A percentile compares a stretch with the other conserved stretches of the same genome.
Conservation (phyloP, 768 basidiomycete species). For the Suillus americanus region DNA sequence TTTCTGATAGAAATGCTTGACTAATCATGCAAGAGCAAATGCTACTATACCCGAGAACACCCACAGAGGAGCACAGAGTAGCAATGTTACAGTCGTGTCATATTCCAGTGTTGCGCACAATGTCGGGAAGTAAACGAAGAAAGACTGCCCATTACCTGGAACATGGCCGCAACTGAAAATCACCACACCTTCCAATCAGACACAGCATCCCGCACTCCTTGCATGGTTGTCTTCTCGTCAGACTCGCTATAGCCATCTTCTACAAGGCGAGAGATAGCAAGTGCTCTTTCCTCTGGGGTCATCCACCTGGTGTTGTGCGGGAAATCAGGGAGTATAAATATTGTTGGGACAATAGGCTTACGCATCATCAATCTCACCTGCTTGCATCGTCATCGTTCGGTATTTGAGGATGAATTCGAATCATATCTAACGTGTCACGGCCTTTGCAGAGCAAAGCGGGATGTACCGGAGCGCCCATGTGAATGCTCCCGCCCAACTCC, state of each 20-base stretch:
- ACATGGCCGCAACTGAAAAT: conserved; percentile 56
- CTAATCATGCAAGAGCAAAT: not conserved
- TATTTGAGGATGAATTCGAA: not conserved
- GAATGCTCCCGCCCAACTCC: too few relatives aligned
- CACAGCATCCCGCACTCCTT: conserved; percentile 56
- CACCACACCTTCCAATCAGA: conserved; percentile 82
- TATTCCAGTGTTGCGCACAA: not conserved
- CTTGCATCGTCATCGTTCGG: not conserved
- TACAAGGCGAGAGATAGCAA: conserved; percentile 32
- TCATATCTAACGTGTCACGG: not conserved
- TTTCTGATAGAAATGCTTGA: not conserved
- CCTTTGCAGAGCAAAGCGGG: not conserved
- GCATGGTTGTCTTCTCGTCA: conserved; percentile 34
- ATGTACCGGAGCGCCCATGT: too few relatives aligned
- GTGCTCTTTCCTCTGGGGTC: conserved; percentile 26
- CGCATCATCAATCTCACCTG: not conserved
- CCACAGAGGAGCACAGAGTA: not conserved
- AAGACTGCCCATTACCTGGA: not conserved
- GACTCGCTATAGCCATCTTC: conserved; percentile 47
- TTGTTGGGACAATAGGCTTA: not conserved
- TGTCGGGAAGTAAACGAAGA: not conserved
- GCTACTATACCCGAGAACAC: not conserved
- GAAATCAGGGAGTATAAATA: conserved; percentile 40
- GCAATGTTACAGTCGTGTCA: not conserved
- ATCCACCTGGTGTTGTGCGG: conserved; percentile 33